Percentiles rank a stretch among this genome's conserved stretches.
phyloP scores from a whole-genome alignment of 352 stramenopile genomes.

The Peronospora belbahrii region DNA sequence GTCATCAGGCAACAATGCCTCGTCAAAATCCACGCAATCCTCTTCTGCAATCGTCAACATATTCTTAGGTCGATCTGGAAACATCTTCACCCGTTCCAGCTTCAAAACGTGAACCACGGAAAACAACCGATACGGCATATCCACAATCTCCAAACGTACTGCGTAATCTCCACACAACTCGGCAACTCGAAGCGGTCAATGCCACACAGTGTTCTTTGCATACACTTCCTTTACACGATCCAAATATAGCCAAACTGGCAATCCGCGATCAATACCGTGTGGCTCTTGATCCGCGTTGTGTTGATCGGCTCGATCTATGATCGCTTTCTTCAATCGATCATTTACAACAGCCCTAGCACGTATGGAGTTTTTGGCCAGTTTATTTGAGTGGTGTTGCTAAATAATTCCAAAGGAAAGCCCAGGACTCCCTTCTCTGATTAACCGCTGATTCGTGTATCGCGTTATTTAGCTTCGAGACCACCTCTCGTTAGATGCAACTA shows the following conservation, averaged over 20 bases:
- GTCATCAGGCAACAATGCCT: background rate
- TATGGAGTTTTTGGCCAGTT: no score
- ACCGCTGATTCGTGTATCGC: no score
- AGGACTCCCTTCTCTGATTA: no score
- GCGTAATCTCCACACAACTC: no score
- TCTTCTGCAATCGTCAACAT: background rate
- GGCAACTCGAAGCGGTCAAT: no score
- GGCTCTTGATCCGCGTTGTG: background rate
- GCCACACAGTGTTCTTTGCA: background rate
- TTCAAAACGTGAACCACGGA: background rate
- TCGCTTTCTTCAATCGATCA: background rate
- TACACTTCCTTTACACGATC: background rate
- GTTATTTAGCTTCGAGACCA: no score
- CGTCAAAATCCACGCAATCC: background rate
- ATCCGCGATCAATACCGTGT: background rate
- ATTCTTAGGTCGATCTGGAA: background rate
- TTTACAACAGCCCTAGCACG: background rate
- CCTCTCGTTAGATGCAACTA: no score
- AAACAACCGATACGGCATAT: background rate
- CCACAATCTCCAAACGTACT: no score
- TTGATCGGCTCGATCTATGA: background rate
- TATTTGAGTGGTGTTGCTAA: no score
- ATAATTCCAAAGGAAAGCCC: no score
- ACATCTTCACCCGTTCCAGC: background rate
- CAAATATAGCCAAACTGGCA: background rate